Percentiles rank a stretch among this genome's conserved stretches.
Evolutionary conservation across 2,329 filamentous ascomycete genomes (phyloP).

Genomic region (Fusarium sp.): DNA sequence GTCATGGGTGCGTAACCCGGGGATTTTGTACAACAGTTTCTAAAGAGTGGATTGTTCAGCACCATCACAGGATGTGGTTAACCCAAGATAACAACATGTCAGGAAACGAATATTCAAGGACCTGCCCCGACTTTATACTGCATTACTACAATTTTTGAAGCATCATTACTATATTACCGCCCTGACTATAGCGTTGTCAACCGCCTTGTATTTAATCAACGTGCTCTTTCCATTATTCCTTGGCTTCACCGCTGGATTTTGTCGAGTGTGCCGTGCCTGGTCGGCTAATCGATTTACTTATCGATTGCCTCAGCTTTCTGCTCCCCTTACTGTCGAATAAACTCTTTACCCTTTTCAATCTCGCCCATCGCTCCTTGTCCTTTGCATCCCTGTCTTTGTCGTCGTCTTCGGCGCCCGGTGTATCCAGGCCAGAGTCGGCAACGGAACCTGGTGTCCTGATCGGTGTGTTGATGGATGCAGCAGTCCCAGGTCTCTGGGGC

Average conservation of each 20-base stretch:
- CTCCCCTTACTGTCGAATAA: conserved; percentile 73
- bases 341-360: conserved; percentile 76
- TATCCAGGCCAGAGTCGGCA: conserved; percentile 12
- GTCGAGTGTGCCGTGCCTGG: conserved; percentile 55
- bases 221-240: conserved; percentile 18
- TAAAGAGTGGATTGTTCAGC: background rate
- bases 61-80: background rate
- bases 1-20: background rate
- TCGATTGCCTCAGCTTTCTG: conserved; percentile 60
- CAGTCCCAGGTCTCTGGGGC: conserved; percentile 33
- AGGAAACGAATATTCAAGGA: background rate
- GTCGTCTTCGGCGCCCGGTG: conserved; percentile 49
- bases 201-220: background rate
- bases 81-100: background rate
- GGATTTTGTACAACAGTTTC: background rate
- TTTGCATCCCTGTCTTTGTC: conserved; percentile 63
- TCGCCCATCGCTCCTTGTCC: conserved; percentile 79
- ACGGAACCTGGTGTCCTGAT: conserved; percentile 25
- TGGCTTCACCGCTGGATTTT: conserved; percentile 35
- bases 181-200: conserved; percentile 21
- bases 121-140: conserved; percentile 3
- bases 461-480: conserved; percentile 29
- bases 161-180: background rate
- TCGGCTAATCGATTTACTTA: conserved; percentile 52
- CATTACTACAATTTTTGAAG: conserved; percentile 3